Evolutionary conservation across 352 stramenopile species (phyloP).

Genomic region (Blastocystis sp.): DNA sequence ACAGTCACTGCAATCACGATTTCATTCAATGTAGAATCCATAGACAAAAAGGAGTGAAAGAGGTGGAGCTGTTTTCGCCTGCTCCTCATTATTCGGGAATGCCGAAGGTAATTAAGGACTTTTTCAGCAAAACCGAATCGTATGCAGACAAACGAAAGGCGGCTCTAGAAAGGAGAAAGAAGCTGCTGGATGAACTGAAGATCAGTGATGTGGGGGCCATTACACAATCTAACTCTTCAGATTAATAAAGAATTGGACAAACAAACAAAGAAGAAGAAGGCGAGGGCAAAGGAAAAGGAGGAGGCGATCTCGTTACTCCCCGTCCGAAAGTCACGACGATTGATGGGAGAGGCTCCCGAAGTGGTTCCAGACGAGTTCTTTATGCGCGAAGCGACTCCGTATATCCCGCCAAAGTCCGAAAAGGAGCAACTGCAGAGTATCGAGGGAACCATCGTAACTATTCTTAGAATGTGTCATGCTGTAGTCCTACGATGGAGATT

Average conservation of each 20-base stretch:
- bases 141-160: conserved; percentile 34
- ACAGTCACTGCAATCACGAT: not conserved
- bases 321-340: conserved; percentile 36
- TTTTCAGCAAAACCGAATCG: conserved; percentile 4
- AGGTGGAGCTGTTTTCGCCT: conserved; percentile 2
- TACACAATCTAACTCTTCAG: not conserved
- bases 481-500: conserved; percentile 63
- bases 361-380: conserved; percentile 46
- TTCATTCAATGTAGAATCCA: no score
- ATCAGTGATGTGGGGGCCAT: conserved; percentile 14
- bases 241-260: conserved; percentile 38
- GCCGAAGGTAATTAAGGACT: conserved; percentile 54
- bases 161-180: conserved; percentile 50
- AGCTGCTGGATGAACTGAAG: conserved; percentile 49
- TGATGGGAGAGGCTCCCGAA: conserved; percentile 25
- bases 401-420: not conserved
- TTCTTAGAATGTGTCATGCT: not conserved
- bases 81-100: not conserved
- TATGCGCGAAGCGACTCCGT: conserved; percentile 9
- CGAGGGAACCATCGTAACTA: conserved; percentile 48
- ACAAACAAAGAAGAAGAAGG: not conserved
- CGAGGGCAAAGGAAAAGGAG: not conserved
- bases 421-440: conserved; percentile 4
- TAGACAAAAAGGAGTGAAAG: no score
- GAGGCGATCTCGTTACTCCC: not conserved